Base-by-base conservation (phyloP, 2,329 filamentous ascomycete genomes). In the Verticillium tricorpus region DNA sequence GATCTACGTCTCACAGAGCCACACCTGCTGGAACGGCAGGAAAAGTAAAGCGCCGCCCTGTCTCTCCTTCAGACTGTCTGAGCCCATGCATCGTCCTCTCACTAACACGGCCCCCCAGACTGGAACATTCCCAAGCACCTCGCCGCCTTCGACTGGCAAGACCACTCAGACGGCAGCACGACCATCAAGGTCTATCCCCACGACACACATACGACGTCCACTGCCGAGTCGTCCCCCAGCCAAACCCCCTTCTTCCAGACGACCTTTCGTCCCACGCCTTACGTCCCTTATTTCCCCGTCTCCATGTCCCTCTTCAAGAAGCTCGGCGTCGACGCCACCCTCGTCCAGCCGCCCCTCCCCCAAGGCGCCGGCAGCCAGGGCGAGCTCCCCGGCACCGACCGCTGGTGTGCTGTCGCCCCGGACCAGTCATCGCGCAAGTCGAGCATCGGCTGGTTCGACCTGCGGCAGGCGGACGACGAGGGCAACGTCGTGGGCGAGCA, bases 111-210 rank as follows among this genome's bases (percentile, higher is more conserved):
- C 2, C n/a, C 25, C 25, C 15, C 55, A 82, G 80, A 84, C 64
- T 85, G 82, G 82, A 84, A 83, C 66, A 79, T 82, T 34, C 82
- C 82, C 14, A 85, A 85, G 66, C 81, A 85, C 61, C 76, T 85
- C 15, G 83, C 83, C 39, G 72, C 72, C 12, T 85, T 85, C 67
- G 74, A 76, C 15, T 85, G 80, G 76, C 69, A 71, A 15, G 67
- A 74, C 19, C 64, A 72, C 37, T 62, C 73, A 6, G 70, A 77
- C 62, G 74, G 73, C 35, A 71, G 74, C 34, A 74, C 73, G 19
- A 71, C 69, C 8, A 74, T 83, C 62, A 73, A 77, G 45, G 78
- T 84, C 34, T 80, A 73, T 65, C 80, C 80, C 2, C 71, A 79
- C 63, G 78, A 81, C 67, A 74, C 69, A 1, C 19, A 52, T 9